Evolutionary conservation across 495 filamentous ascomycete genomes (phyloP).

Genomic region (Evernia prunastri): DNA sequence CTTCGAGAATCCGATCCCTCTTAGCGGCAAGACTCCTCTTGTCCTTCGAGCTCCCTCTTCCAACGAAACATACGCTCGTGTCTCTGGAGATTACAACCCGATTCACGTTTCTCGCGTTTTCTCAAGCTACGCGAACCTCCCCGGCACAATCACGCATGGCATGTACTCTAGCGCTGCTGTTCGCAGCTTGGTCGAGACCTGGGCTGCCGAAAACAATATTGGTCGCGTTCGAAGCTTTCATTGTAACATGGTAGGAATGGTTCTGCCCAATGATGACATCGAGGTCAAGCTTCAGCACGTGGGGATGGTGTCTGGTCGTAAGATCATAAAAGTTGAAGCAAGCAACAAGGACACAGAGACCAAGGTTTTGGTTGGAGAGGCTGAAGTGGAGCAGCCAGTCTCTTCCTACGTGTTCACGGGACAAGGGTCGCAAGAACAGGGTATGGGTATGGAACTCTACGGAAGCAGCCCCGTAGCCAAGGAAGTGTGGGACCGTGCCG

Average conservation of each 20-base stretch:
- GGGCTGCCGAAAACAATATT: slow-evolving; percentile 97
- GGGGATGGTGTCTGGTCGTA: slow-evolving; percentile 95
- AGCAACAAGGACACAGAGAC: slow-evolving; percentile 91
- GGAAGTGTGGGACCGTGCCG: slow-evolving; percentile 97
- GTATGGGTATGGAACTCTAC: slow-evolving; percentile 99
- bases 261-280: slow-evolving; percentile 91
- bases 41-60: slow-evolving; percentile 85
- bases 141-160: slow-evolving; percentile 94
- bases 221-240: slow-evolving; percentile 96
- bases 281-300: slow-evolving; percentile 91
- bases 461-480: slow-evolving; percentile 83
- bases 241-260: slow-evolving; percentile 93
- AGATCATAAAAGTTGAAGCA: slow-evolving; percentile 97
- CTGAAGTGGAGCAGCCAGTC: slow-evolving; percentile 97
- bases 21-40: slow-evolving; percentile 85
- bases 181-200: slow-evolving; percentile 96
- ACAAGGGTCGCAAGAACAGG: slow-evolving; percentile 95
- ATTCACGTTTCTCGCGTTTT: slow-evolving; percentile 98
- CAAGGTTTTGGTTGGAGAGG: slow-evolving; percentile 89
- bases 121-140: slow-evolving; percentile 87
- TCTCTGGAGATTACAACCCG: slow-evolving; percentile 97
- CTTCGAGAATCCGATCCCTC: slow-evolving; percentile 94
- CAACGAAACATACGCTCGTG: slow-evolving; percentile 95
- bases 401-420: slow-evolving; percentile 97
- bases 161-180: slow-evolving; percentile 99